Evolutionary conservation across 345 rosid species (phyloP).

Genomic region (Hirschfeldia incana): DNA sequence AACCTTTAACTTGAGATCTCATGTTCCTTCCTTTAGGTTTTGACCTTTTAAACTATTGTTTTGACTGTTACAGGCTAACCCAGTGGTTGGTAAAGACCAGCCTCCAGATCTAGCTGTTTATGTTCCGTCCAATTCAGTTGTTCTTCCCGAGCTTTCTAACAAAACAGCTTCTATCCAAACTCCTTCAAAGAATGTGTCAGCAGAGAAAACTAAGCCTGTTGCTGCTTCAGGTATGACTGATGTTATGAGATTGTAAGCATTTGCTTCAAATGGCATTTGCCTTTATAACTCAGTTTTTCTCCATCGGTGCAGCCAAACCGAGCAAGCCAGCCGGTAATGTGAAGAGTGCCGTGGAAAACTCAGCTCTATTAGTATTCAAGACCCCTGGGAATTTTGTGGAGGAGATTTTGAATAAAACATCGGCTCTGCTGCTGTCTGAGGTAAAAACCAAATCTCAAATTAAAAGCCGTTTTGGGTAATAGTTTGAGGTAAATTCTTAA

Average conservation of each 20-base stretch:
- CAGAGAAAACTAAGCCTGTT: conserved; percentile 44
- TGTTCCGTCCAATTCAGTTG: conserved; percentile 63
- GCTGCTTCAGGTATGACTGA: conserved; percentile 48
- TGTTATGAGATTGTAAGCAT: not conserved
- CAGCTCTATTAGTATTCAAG: conserved; percentile 38
- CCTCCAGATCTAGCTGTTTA: conserved; percentile 85
- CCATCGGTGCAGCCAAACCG: conserved; percentile 52
- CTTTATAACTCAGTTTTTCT: conserved; percentile 1
- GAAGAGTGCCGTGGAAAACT: conserved; percentile 43
- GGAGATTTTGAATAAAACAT: conserved; percentile 62
- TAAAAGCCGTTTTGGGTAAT: not conserved
- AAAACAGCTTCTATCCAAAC: conserved; percentile 39
- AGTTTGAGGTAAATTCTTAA: not conserved
- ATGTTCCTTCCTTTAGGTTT: not conserved
- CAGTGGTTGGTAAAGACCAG: conserved; percentile 84
- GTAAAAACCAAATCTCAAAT: conserved; percentile 37
- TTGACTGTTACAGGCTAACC: conserved; percentile 62
- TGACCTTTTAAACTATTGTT: not conserved
- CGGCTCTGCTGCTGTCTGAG: conserved; percentile 57
- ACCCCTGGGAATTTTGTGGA: conserved; percentile 64
- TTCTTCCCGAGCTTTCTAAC: conserved; percentile 53
- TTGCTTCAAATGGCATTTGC: not conserved
- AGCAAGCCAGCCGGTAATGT: conserved; percentile 42
- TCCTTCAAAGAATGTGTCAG: conserved; percentile 34
- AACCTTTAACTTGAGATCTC: conserved; percentile 7